Evolutionary conservation across 1,284 basidiomycete species (phyloP).

Genomic region (Melampsora larici-populina): DNA sequence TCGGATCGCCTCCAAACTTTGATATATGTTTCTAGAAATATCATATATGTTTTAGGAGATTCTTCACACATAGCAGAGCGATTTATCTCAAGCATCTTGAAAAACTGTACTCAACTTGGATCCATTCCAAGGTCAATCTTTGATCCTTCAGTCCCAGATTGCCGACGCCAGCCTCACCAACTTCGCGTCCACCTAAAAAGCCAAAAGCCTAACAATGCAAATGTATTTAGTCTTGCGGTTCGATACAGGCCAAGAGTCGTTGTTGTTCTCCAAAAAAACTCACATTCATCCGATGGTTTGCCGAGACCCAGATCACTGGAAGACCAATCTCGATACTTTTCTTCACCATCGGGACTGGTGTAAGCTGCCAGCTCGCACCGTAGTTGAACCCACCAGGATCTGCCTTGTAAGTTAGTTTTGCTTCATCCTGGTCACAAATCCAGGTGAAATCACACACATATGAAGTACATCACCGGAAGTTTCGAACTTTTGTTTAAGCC

Average conservation of each 20-base stretch:
- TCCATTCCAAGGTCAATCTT: slow-evolving; percentile 48
- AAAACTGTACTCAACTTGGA: slow-evolving; percentile 38
- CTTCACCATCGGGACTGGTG: slow-evolving; percentile 55
- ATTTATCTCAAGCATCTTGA: not conserved
- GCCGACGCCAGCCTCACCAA: slow-evolving; percentile 58
- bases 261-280: not conserved
- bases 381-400: slow-evolving; percentile 41
- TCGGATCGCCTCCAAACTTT: too few species aligned
- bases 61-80: too few species aligned
- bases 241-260: not conserved
- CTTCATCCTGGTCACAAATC: not conserved
- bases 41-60: too few species aligned
- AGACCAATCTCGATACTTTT: slow-evolving; percentile 58
- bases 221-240: not conserved
- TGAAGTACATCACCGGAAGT: slow-evolving; percentile 34
- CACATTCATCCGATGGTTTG: slow-evolving; percentile 60
- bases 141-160: slow-evolving; percentile 58
- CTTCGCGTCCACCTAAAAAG: slow-evolving; percentile 59
- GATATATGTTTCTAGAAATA: too few species aligned
- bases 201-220: slow-evolving; percentile 52
- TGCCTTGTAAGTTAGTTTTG: not conserved
- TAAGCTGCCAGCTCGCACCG: slow-evolving; percentile 25
- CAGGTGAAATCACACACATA: slow-evolving; percentile 6
- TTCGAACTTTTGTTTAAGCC: slow-evolving; percentile 17
- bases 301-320: slow-evolving; percentile 60